Evolutionary conservation across 2,329 filamentous ascomycete genomes (phyloP).

Genomic region (Aspergillus neoniger): DNA sequence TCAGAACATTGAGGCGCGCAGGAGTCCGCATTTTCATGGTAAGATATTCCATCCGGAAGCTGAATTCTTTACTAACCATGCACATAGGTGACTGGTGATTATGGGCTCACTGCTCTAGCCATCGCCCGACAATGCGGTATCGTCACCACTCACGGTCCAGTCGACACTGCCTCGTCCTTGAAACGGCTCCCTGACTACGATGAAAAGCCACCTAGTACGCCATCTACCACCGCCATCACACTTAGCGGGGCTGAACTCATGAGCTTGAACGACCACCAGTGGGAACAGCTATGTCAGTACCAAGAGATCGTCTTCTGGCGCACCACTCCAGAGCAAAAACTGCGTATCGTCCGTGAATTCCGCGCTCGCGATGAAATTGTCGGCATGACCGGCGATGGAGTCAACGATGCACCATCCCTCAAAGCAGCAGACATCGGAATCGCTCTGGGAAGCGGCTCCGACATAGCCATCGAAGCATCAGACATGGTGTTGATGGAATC

Average conservation of each 20-base stretch:
- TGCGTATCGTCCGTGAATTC: constrained; percentile 76
- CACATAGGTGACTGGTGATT: constrained; percentile 69
- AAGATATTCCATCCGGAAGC: not conserved
- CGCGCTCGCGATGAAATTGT: constrained; percentile 62
- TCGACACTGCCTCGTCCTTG: constrained; percentile 60
- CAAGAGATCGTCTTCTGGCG: constrained; percentile 74
- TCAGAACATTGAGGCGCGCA: constrained; percentile 66
- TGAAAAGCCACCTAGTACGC: constrained; percentile 32
- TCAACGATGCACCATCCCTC: constrained; percentile 56
- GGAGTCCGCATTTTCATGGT: constrained; percentile 79
- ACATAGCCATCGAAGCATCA: constrained; percentile 63
- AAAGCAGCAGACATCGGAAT: constrained; percentile 63
- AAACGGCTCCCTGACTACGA: constrained; percentile 31
- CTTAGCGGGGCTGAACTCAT: constrained; percentile 68
- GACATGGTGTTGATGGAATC: constrained; percentile 68
- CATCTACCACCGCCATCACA: constrained; percentile 51
- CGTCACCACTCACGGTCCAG: constrained; percentile 51
- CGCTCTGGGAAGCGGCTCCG: constrained; percentile 59
- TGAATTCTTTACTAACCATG: not conserved
- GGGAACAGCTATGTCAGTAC: constrained; percentile 66
- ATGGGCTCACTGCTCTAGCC: constrained; percentile 70
- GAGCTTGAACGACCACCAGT: constrained; percentile 66
- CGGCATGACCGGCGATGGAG: constrained; percentile 54
- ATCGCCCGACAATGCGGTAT: constrained; percentile 74
- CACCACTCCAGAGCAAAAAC: constrained; percentile 76